Base-by-base conservation (phyloP, 2,329 filamentous ascomycete species). In the Aspergillus sp. region DNA sequence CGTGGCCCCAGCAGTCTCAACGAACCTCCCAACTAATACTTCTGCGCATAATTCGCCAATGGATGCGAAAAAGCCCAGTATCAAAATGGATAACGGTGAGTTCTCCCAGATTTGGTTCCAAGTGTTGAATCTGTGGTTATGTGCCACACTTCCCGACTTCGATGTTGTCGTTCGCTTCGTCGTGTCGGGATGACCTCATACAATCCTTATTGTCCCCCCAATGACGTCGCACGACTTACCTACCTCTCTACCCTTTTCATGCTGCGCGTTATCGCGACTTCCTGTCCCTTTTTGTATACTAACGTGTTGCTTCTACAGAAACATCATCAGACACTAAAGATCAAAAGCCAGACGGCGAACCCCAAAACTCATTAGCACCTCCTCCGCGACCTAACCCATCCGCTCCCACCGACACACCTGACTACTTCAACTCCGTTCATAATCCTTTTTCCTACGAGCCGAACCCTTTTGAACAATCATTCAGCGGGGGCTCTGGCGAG, bases 381-480 rank as follows among this genome's bases (percentile, higher is more conserved):
- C 88, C 89, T 56, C 88, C 88, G 58, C 87, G 87, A 75, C 78
- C 78, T 55, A 72, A 73, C 52, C 68, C 67, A 48, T 84, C 86
- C 55, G 78, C 77, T 62, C 76, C 79, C 58, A 75, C 77, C 56
- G 82, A 86, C 66, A 84, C 84, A 8, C 82, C 86, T 47, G 88
- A 91, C 70, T 91, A 89, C 75, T 91, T 91, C 73, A 83, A 84
- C 52, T 81, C 79, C 58, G 80, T 84, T 62, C 82, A 83, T 66
- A 77, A 77, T 67, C 75, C 72, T 39, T 80, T 75, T 75, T 86
- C 75, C 71, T 80, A 73, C 79, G 95, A 98, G 80, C 92, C 92
- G 59, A 98, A 99, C 76, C 93, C 95, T 8, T 98, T 99, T 70
- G 95, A 98, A 74, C 91, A 95, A 76, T 97, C 93, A 6, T 99